Conservation (phyloP, 192 early-diverging fungal genomes). For the Coemansia sp. region DNA sequence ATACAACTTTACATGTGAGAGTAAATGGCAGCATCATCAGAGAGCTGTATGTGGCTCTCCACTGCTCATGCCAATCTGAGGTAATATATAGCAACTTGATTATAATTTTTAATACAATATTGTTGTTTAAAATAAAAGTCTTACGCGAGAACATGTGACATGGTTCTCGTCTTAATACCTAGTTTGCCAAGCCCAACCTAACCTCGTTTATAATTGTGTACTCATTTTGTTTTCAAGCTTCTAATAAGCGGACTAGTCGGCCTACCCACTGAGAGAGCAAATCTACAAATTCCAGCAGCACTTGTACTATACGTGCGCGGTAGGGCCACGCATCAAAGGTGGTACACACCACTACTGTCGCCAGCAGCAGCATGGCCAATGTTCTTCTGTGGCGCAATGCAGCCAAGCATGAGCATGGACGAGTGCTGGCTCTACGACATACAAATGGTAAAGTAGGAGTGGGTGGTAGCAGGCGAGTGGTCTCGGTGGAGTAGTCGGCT, state of each 20-base stretch:
- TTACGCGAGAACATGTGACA: too few relatives aligned
- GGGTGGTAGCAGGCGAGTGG: constrained; percentile 14
- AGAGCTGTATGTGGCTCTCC: too few relatives aligned
- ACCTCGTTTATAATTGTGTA: too few relatives aligned
- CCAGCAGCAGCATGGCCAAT: constrained; percentile 12
- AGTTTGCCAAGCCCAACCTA: too few relatives aligned
- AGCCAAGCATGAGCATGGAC: background rate
- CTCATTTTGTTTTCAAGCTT: background rate
- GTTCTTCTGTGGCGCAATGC: background rate
- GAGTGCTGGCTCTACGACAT: background rate
- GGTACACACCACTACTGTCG: constrained; percentile 17
- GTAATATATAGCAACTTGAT: too few relatives aligned
- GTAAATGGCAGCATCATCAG: too few relatives aligned
- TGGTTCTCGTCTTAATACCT: too few relatives aligned
- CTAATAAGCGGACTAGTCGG: constrained; percentile 13
- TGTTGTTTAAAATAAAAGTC: too few relatives aligned
- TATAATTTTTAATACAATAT: too few relatives aligned
- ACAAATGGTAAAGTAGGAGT: background rate
- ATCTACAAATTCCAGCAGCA: constrained; percentile 33
- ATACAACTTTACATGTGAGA: too few relatives aligned
- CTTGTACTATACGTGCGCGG: constrained; percentile 16
- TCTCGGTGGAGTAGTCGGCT: constrained; percentile 1
- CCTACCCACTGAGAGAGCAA: constrained; percentile 42
- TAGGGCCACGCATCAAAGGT: constrained; percentile 29
- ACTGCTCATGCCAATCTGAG: too few relatives aligned